Evolutionary conservation across 78 protist genomes (phyloP).

Genomic region (Planoprotostelium fungivorum): DNA sequence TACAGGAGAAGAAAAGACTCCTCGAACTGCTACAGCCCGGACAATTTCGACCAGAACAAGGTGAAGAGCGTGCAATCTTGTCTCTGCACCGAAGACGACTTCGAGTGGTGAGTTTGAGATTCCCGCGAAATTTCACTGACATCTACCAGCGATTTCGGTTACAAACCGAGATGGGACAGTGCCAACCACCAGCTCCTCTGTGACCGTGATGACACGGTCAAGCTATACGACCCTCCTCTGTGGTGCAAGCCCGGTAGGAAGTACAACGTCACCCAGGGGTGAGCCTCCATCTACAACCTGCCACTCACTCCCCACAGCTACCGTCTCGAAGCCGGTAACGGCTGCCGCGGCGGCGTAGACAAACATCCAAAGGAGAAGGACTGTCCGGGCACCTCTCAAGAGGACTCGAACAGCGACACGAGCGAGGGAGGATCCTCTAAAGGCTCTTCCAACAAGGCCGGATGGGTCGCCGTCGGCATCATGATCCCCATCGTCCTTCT

Average conservation of each 20-base stretch:
- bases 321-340: not conserved
- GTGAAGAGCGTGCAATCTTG: not conserved
- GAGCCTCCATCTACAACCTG: not conserved
- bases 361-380: not conserved
- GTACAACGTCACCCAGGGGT: not conserved
- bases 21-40: not conserved
- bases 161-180: not conserved
- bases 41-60: not conserved
- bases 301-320: not conserved
- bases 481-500: not conserved
- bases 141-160: not conserved
- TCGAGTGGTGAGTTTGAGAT: not conserved
- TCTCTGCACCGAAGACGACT: constrained; percentile 1
- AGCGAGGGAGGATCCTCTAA: not conserved
- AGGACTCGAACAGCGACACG: not conserved
- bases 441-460: not conserved
- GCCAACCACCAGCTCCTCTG: not conserved
- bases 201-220: not conserved
- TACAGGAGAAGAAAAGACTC: not conserved
- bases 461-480: not conserved
- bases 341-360: not conserved
- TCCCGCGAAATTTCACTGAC: not conserved
- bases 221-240: not conserved
- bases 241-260: not conserved
- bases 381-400: not conserved